Evolutionary conservation across 768 basidiomycete species (phyloP).

Genomic region (Tremella fuciformis): DNA sequence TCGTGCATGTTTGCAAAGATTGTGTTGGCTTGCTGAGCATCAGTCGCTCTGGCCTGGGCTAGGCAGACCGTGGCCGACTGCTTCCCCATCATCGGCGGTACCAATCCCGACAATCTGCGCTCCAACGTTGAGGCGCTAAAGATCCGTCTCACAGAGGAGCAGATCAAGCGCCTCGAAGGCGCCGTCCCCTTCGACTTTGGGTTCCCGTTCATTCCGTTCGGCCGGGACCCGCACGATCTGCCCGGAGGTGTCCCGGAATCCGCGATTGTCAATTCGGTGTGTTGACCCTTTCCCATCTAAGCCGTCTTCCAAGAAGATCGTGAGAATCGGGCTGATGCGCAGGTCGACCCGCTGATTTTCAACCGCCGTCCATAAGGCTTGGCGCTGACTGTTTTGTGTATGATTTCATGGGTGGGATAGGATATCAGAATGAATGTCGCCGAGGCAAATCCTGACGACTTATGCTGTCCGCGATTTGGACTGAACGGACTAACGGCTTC

Average conservation of each 20-base stretch:
- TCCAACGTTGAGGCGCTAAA: conserved; percentile 22
- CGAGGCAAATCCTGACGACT: no score
- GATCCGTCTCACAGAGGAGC: conserved; percentile 32
- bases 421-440: no score
- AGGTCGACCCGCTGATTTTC: no score
- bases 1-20: background rate
- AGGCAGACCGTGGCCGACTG: conserved; percentile 33
- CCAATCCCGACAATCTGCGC: conserved; percentile 34
- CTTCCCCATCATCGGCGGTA: conserved; percentile 46
- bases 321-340: no score
- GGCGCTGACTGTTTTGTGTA: no score
- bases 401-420: no score
- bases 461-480: no score
- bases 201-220: conserved; percentile 23
- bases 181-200: conserved; percentile 33
- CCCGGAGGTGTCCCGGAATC: conserved; percentile 15
- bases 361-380: no score
- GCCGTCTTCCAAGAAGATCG: no score
- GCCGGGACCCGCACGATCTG: conserved; percentile 18
- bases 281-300: background rate
- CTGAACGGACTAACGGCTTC: no score
- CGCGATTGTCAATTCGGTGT: conserved; percentile 8
- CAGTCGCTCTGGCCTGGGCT: conserved; percentile 44
- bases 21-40: background rate
- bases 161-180: conserved; percentile 38